Percentiles rank a stretch among this genome's conserved stretches.
These are phyloP conservation scores for Epichloe uncinata DNA, from an alignment of 2,329 filamentous ascomycete genomes.

Conservation along the genomic window DNA sequence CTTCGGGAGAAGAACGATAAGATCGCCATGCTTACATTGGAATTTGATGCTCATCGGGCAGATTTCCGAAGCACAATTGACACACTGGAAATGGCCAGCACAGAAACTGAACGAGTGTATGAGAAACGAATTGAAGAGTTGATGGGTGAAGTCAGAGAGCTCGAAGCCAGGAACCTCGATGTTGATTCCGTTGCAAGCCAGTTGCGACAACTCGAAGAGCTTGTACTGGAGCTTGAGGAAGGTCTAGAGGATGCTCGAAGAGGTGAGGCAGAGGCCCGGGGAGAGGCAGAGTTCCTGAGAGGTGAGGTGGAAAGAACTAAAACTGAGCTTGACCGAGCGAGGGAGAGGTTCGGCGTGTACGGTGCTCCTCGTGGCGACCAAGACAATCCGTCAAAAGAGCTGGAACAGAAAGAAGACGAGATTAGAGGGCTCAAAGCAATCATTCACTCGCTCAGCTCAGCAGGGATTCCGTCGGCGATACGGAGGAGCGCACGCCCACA, in stretches of 20 bases:
- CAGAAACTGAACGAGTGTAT: constrained; percentile 91
- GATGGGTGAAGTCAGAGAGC: constrained; percentile 67
- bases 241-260: constrained; percentile 87
- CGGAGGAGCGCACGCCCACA: constrained; percentile 19
- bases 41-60: constrained; percentile 88
- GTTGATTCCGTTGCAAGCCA: constrained; percentile 85
- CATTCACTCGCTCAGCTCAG: constrained; percentile 92
- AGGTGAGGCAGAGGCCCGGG: constrained; percentile 88
- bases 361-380: constrained; percentile 30
- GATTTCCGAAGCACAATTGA: constrained; percentile 97
- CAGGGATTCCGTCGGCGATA: constrained; percentile 48
- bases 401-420: constrained; percentile 93
- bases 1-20: constrained; percentile 94
- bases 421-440: constrained; percentile 95
- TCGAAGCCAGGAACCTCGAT: constrained; percentile 73
- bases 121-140: constrained; percentile 84
- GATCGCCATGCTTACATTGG: constrained; percentile 80
- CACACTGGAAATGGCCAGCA: constrained; percentile 86
- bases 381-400: constrained; percentile 49
- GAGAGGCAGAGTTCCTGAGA: constrained; percentile 87
- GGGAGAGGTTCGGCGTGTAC: constrained; percentile 51
- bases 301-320: constrained; percentile 89
- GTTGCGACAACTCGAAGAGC: constrained; percentile 86
- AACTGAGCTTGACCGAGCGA: constrained; percentile 75
- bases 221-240: constrained; percentile 94